phyloP scores from a whole-genome alignment of 2,329 filamentous ascomycete genomes.

The Colletotrichum shisoi region DNA sequence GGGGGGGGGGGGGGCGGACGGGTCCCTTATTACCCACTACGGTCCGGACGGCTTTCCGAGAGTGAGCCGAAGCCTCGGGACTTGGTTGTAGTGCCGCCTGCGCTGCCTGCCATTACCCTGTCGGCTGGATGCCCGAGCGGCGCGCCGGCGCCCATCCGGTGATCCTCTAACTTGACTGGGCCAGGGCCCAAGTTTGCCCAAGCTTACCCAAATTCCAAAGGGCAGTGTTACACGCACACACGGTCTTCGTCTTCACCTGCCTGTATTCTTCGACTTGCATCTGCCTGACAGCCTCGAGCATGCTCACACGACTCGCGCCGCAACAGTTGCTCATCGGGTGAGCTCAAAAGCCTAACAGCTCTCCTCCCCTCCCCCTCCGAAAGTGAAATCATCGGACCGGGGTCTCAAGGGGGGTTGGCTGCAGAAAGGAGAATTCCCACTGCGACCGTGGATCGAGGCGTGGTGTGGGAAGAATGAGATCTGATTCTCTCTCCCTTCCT shows the following conservation, averaged over 20 bases:
- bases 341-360: conserved; percentile 7
- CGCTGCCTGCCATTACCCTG: conserved; percentile 8
- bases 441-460: conserved; percentile 38
- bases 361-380: not conserved
- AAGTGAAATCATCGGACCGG: conserved; percentile 34
- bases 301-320: conserved; percentile 11
- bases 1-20: not conserved
- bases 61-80: conserved; percentile 11
- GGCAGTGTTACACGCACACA: not conserved
- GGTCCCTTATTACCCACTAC: conserved; percentile 3
- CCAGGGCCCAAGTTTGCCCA: not conserved
- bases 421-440: conserved; percentile 26
- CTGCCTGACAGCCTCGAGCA: not conserved
- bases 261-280: not conserved
- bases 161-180: conserved; percentile 19
- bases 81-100: conserved; percentile 2
- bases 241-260: not conserved
- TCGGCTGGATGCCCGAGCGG: conserved; percentile 20
- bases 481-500: conserved; percentile 22
- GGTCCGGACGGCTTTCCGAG: not conserved
- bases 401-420: conserved; percentile 20
- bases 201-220: not conserved
- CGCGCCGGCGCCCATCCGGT: conserved; percentile 21
- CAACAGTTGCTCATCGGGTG: conserved; percentile 8
- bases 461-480: conserved; percentile 36